A percentile compares a stretch with the other conserved stretches of the same genome.
Evolutionary conservation across 768 basidiomycete species (phyloP).

Genomic region (Tremella yokohamensis): DNA sequence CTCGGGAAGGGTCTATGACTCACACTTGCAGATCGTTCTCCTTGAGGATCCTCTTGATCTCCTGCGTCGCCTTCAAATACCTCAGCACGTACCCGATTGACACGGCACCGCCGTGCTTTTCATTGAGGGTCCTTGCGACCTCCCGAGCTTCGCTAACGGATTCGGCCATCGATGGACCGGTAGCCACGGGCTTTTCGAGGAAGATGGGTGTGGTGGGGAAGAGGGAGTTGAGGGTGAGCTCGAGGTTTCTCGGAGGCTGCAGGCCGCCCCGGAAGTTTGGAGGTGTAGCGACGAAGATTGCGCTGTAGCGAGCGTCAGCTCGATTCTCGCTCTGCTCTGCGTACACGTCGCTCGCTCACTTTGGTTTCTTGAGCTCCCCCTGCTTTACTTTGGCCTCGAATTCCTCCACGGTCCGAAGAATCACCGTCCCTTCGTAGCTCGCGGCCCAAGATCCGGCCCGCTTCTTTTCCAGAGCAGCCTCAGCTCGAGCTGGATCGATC

Average conservation of each 20-base stretch:
- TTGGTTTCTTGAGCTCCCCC: conserved; percentile 21
- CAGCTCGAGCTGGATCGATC: conserved; percentile 75
- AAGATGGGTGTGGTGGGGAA: conserved; percentile 86
- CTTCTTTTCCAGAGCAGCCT: conserved; percentile 72
- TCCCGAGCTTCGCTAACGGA: conserved; percentile 60
- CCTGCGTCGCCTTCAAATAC: conserved; percentile 85
- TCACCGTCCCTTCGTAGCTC: conserved; percentile 72
- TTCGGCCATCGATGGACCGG: conserved; percentile 57
- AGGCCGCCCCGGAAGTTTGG: conserved; percentile 82
- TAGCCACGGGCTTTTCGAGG: conserved; percentile 86
- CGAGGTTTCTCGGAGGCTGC: conserved; percentile 69
- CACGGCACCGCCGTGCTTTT: conserved; percentile 65
- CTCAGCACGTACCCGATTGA: conserved; percentile 87
- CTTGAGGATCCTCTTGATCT: conserved; percentile 90
- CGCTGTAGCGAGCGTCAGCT: conserved; percentile 52
- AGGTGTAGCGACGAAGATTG: conserved; percentile 81
- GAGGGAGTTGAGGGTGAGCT: conserved; percentile 73
- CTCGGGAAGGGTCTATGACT: conserved; percentile 7
- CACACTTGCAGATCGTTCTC: conserved; percentile 83
- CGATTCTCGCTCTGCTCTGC: not conserved
- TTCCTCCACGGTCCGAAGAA: conserved; percentile 21
- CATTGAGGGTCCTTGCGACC: conserved; percentile 64
- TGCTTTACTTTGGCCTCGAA: conserved; percentile 23
- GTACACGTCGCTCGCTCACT: conserved; percentile 18
- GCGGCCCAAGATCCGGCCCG: conserved; percentile 72